Conservation (phyloP, 768 basidiomycete genomes). For the Kondoa subrosea region DNA sequence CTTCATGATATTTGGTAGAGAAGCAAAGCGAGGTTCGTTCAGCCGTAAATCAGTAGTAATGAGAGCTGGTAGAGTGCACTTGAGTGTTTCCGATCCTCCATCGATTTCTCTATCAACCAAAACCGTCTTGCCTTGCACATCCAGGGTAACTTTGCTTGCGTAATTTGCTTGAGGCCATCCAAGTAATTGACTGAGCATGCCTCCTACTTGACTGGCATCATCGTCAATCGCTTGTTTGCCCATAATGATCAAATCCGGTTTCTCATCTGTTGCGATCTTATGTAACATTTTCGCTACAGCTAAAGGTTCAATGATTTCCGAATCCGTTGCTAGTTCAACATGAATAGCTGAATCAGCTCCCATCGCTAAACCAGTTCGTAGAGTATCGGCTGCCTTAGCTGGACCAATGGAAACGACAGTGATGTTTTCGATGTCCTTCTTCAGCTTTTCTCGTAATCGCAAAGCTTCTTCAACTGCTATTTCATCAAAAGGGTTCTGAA, state of each 20-base stretch:
- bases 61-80: conserved; percentile 60
- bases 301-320: conserved; percentile 60
- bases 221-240: conserved; percentile 99
- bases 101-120: conserved; percentile 78
- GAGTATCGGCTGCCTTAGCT: conserved; percentile 67
- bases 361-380: conserved; percentile 94
- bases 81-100: conserved; percentile 72
- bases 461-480: conserved; percentile 99
- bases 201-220: conserved; percentile 84
- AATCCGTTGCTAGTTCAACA: conserved; percentile 51
- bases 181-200: conserved; percentile 86
- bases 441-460: conserved; percentile 69
- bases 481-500: conserved; percentile 93
- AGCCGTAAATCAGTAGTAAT: conserved; percentile 80
- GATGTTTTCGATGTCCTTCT: conserved; percentile 62
- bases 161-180: conserved; percentile 90
- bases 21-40: conserved; percentile 84
- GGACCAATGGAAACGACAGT: conserved; percentile 90
- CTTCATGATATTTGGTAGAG: conserved; percentile 94
- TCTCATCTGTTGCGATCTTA: conserved; percentile 46
- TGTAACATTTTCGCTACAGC: conserved; percentile 71
- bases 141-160: conserved; percentile 59
- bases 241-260: conserved; percentile 74
- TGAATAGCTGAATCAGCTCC: conserved; percentile 88
- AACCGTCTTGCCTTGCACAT: conserved; percentile 47